Base-by-base conservation (phyloP, 78 protist genomes). In the Dictyostelium capitatum region DNA sequence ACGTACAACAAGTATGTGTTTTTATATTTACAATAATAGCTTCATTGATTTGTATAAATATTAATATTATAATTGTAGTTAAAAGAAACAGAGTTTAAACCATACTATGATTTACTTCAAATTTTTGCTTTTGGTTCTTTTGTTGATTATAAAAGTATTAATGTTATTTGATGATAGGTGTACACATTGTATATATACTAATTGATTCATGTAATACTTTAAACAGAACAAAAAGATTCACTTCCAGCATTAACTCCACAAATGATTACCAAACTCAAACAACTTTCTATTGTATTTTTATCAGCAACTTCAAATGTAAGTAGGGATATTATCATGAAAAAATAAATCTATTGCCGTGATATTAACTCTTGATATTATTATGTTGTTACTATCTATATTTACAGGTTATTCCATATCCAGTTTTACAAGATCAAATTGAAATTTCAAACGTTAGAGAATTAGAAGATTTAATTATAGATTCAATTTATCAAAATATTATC, bases 391-490 rank as follows among this genome's bases (percentile, higher is more conserved):
- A 32, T 1, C 23, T 20, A 8, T n/a, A n/a, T 57, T 57, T n/a
- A 17, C 17, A 84, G 91, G 84, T 79, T 32, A 77, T 91, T 54
- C 84, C 84, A 50, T 91, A 91, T 53, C 32, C 89, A 23, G 23
- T 78, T 9, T 69, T 91, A 43, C 90, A 67, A 65, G 48, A 77
- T 46, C 82, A 82, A 43, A 53, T 91, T 37, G 95, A 73, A 15
- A 91, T 91, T n/a, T 9, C 46, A 5, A 83, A 82, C 65, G 67
- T 91, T 46, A 77, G 95, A 91, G 95, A 91, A 57, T 81, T 91
- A 64, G 95, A 91, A 74, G 95, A 91, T 70, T 70, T 91, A 32
- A 73, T 91, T 48, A 91, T 91, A 15, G 95, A 91, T 59, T 82
- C 90, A 14, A 91, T 91, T 53, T 91, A 91, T 69, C 95, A 80